Evolutionary conservation across 768 basidiomycete species (phyloP).

Genomic region (Guyanaporus albipodus): DNA sequence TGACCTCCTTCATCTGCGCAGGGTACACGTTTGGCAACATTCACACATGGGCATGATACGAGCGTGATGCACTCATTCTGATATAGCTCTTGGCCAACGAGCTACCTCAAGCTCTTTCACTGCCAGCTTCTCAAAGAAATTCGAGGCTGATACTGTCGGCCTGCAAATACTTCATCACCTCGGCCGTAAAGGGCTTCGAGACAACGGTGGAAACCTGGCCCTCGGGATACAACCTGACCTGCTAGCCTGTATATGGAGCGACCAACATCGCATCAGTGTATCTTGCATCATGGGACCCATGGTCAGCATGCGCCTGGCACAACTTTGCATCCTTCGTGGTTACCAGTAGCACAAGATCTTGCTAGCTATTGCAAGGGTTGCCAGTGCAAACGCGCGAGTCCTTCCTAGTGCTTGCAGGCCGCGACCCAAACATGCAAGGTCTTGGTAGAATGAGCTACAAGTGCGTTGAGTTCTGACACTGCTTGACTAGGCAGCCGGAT

Average conservation of each 20-base stretch:
- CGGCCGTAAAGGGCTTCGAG: slow-evolving; percentile 93
- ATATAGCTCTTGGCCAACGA: slow-evolving; percentile 87
- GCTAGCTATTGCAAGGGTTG: no score
- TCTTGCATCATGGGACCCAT: no score
- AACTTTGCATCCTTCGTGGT: no score
- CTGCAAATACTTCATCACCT: slow-evolving; percentile 96
- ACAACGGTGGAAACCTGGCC: slow-evolving; percentile 97
- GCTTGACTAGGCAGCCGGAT: no score
- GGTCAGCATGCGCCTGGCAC: no score
- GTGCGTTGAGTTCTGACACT: no score
- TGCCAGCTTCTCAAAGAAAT: slow-evolving; percentile 87
- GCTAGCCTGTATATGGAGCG: slow-evolving; percentile 81
- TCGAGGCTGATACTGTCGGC: slow-evolving; percentile 83
- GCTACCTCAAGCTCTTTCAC: slow-evolving; percentile 89
- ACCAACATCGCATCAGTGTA: neutral
- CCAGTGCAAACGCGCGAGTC: no score
- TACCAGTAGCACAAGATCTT: no score
- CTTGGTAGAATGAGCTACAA: no score
- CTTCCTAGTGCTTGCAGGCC: no score
- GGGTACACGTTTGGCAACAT: neutral
- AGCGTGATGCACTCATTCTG: slow-evolving; percentile 81
- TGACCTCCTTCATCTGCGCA: slow-evolving; percentile 91
- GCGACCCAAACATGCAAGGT: no score
- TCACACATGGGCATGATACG: neutral
- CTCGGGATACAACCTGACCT: slow-evolving; percentile 96